phyloP scores from a whole-genome alignment of 805 yeast species.

The Metschnikowia orientalis region DNA sequence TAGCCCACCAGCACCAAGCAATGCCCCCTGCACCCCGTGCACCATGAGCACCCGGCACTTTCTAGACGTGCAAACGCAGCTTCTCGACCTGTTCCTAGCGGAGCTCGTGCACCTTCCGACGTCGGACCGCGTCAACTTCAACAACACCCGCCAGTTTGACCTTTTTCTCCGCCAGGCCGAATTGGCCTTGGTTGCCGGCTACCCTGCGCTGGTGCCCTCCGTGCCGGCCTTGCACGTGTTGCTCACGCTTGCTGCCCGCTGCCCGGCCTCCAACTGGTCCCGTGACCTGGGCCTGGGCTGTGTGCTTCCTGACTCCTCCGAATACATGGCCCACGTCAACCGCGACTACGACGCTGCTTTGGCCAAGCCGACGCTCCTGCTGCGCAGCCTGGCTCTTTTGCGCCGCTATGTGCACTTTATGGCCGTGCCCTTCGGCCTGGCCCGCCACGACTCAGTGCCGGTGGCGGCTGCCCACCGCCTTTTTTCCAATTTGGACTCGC shows the following conservation, averaged over 20 bases:
- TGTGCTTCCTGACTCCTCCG: constrained; percentile 19
- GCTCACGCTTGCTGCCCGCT: constrained; percentile 29
- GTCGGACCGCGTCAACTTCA: constrained; percentile 20
- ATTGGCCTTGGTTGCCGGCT: constrained; percentile 8
- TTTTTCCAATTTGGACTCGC: not conserved
- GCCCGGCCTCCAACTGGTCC: constrained; percentile 25
- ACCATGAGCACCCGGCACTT: constrained; percentile 6
- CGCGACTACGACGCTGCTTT: constrained; percentile 19
- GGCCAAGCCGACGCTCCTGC: constrained; percentile 20
- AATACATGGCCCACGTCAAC: constrained; percentile 19
- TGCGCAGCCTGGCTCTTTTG: constrained; percentile 18
- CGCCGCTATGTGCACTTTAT: constrained; percentile 10
- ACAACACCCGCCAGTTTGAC: constrained; percentile 27
- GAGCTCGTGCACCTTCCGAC: constrained; percentile 16
- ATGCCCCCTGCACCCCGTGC: too few relatives aligned
- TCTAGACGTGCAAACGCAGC: constrained; percentile 17
- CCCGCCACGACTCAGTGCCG: not conserved
- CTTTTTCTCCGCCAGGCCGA: constrained; percentile 27
- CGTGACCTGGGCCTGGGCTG: constrained; percentile 19
- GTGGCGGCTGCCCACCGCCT: constrained; percentile 2
- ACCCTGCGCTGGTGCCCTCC: constrained; percentile 23
- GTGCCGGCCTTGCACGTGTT: constrained; percentile 24
- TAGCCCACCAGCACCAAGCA: too few relatives aligned
- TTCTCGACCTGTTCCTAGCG: constrained; percentile 22
- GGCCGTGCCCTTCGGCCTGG: not conserved